Evolutionary conservation across 202 grass and related monocot species (phyloP), one percentile per base, ranked within the genome.

Genomic region (Saccharum hybrid): DNA sequence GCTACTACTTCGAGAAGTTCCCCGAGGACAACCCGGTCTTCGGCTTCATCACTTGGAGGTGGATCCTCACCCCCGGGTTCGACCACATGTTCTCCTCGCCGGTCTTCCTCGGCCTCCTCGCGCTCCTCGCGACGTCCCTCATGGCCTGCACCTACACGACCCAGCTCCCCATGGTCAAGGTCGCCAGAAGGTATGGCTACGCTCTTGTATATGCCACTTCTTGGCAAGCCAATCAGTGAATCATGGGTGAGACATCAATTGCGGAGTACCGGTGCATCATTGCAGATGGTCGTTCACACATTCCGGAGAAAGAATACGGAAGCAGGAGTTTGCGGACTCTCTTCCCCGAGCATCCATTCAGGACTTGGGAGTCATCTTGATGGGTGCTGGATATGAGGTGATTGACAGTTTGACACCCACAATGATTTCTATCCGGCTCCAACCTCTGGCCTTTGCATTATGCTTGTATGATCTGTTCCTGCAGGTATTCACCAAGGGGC

Each of bases 111-210:
- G 93, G 93, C 71, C 70, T 98, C 75, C 71, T 96, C 52, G 83
- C 85, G 12, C 91, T 98, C 37, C 96, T 98, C 63, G 96, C 93
- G 1, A 56, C 83, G 4, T 98, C 93, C 18, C 89, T 98, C 0
- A 98, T 98, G 96, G 93, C 96, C 19, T 98, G 96, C 87, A 98
- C 91, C 34, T 98, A 94, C 85, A 95, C 91, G 5, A 98, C 93
- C 60, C 93, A 98, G 41, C 73, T 95, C 21, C 93, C 93, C 79
- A 82, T 97, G 77, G 92, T 94, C 78, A 96, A 96, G 88, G 88
- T 96, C 36, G 91, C 89, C 0, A 90, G 82, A 88, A 97, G 91
- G 94, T 93, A 52, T 14, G 26, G 6, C n/a, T 9, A 2, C 19
- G 0, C 14, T 66, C 22, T 31, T 82, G 9, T 18, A 33, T 2